A percentile compares a stretch with the other conserved stretches of the same genome.
These are phyloP conservation scores for Alternaria novae-zelandiae DNA, from an alignment of 2,329 filamentous ascomycete genomes.

Conservation along the genomic window DNA sequence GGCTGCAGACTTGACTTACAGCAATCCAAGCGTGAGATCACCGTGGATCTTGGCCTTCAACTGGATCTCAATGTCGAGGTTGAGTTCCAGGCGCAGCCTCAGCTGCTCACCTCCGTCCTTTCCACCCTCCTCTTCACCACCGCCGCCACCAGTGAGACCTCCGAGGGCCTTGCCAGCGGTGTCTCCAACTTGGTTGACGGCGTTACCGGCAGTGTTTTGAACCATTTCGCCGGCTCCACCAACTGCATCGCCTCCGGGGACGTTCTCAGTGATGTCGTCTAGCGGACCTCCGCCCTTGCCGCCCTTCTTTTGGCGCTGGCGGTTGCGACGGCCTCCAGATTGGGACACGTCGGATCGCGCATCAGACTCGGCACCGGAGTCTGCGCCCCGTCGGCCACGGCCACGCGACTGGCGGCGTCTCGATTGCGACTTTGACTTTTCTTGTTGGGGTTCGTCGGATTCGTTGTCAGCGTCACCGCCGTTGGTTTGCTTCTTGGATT, in stretches of 20 bases:
- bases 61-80: conserved; percentile 68
- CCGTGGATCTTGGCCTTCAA: conserved; percentile 70
- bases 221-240: conserved; percentile 63
- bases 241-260: conserved; percentile 60
- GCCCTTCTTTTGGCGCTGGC: conserved; percentile 58
- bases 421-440: conserved; percentile 54
- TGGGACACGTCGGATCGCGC: conserved; percentile 61
- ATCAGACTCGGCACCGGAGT: conserved; percentile 62
- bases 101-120: conserved; percentile 57
- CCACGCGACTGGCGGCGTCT: conserved; percentile 58
- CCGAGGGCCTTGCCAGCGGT: conserved; percentile 54
- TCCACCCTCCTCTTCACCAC: conserved; percentile 37
- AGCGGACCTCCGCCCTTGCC: conserved; percentile 57
- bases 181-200: conserved; percentile 54
- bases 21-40: conserved; percentile 65
- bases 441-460: conserved; percentile 55
- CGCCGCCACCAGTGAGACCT: conserved; percentile 55
- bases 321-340: conserved; percentile 62
- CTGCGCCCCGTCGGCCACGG: conserved; percentile 53
- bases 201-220: conserved; percentile 61
- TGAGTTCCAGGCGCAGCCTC: conserved; percentile 64
- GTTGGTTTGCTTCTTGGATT: conserved; percentile 39
- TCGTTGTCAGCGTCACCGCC: conserved; percentile 45
- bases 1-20: conserved; percentile 46
- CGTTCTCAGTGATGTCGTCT: conserved; percentile 62